Evolutionary conservation across 192 early-diverging fungal genomes (phyloP), one percentile per base, ranked within the genome.

Genomic region (Ambispora gerdemannii): DNA sequence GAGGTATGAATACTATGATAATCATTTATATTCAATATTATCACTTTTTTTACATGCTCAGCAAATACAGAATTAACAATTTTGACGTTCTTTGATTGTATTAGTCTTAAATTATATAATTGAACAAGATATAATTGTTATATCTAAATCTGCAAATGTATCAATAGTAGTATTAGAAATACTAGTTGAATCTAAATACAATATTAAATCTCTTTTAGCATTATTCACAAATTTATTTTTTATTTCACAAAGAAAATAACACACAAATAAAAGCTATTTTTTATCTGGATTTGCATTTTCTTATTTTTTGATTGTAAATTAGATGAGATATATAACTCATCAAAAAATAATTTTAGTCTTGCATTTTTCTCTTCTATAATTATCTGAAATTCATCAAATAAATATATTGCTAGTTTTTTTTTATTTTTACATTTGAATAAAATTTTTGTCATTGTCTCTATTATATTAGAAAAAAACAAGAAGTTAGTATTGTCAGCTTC

Each of bases 1-100:
- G 10, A 6, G 24, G 24, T 25, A 20, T 55, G 53, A 11, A 55
- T 55, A 55, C 25, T 55, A 22, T 55, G 53, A 25, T 55, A 55
- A 55, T 55, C n/a, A 22, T 55, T 22, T n/a, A 55, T 55, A 55
- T 55, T 55, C 24, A 55, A 55, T 6, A 55, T 22, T 55, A 55
- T 6, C 4, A 22, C 43, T 10, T 17, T 47, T 10, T 47, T 47
- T 10, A 17, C 17, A 47, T 17, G 6, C 6, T 47, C 43, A 10
- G 43, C 43, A 47, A 47, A 17, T 10, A 10, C 17, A 10, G 43
- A 47, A 10, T 47, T 17, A 6, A 47, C 43, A 47, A 17, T 47
- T 47, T 6, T 47, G 17, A 47, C 17, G 43, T 47, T 47, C 17
- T 47, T 47, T 47, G 17, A 17, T 10, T 47, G 17, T 47, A 47